phyloP scores from a whole-genome alignment of 75 land plant species.

The Adiantum capillusveneris region DNA sequence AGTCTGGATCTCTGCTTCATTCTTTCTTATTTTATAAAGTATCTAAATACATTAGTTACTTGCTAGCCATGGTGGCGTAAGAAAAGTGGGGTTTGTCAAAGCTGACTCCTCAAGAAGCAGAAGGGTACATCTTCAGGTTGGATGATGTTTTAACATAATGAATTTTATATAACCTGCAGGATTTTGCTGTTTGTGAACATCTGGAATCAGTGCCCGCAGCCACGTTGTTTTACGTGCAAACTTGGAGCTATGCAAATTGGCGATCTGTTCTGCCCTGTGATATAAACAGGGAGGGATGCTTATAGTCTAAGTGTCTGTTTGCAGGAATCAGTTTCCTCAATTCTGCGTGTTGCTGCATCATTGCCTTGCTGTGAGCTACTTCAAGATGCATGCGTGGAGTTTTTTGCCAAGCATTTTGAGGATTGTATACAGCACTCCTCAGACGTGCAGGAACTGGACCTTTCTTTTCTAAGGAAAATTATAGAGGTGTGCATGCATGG shows the following conservation, averaged over 20 bases:
- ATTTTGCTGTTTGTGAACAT: constrained; percentile 30
- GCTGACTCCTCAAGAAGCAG: constrained; percentile 2
- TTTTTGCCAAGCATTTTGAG: constrained; percentile 82
- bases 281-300: too few relatives aligned
- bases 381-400: constrained; percentile 78
- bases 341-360: constrained; percentile 66
- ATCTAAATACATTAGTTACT: too few relatives aligned
- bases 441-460: constrained; percentile 63
- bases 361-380: constrained; percentile 66
- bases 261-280: constrained; percentile 10
- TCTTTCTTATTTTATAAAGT: too few relatives aligned
- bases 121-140: constrained; percentile 1
- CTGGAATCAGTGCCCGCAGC: constrained; percentile 49
- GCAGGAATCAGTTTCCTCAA: constrained; percentile 91
- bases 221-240: constrained; percentile 44
- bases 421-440: constrained; percentile 61
- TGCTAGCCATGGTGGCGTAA: too few relatives aligned
- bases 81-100: constrained; percentile 9
- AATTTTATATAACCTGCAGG: constrained; percentile 59
- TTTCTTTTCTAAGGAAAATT: constrained; percentile 48
- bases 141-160: constrained; percentile 21
- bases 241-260: constrained; percentile 34
- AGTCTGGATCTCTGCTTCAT: too few relatives aligned
- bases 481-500: constrained; percentile 66
- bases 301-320: constrained; percentile 10